phyloP scores from a whole-genome alignment of 306 rosid genomes.

The Prunus mume region DNA sequence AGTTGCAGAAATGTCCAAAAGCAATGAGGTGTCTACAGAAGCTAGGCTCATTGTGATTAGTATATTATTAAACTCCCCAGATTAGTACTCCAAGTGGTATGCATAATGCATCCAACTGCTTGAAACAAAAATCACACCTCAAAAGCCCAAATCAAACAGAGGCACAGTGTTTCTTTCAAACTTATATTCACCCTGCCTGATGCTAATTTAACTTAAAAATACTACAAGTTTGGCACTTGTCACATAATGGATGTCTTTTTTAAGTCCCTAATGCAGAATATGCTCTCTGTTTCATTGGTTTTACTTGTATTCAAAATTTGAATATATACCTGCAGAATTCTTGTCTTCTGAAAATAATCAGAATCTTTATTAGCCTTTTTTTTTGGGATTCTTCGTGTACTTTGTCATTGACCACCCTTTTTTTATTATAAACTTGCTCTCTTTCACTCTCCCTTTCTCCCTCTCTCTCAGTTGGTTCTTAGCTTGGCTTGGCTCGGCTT shows the following conservation, averaged over 20 bases:
- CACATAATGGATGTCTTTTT: slow-evolving; percentile 48
- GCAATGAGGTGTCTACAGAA: slow-evolving; percentile 34
- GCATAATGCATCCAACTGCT: slow-evolving; percentile 60
- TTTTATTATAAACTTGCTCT: neutral
- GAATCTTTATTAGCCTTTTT: slow-evolving; percentile 29
- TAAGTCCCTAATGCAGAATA: slow-evolving; percentile 26
- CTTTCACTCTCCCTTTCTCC: neutral
- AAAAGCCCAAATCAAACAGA: slow-evolving; percentile 60
- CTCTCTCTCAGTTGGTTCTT: neutral
- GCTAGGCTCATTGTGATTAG: slow-evolving; percentile 30
- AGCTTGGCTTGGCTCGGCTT: neutral
- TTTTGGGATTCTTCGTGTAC: slow-evolving; percentile 20
- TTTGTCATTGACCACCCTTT: neutral
- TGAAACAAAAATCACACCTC: slow-evolving; percentile 78
- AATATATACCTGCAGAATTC: slow-evolving; percentile 21
- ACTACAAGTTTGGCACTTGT: slow-evolving; percentile 39
- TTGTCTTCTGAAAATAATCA: slow-evolving; percentile 31
- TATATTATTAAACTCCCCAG: slow-evolving; percentile 16
- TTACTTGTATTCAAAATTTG: slow-evolving; percentile 3
- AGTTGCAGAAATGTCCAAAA: slow-evolving; percentile 56
- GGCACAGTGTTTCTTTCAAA: slow-evolving; percentile 44
- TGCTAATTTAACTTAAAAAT: neutral
- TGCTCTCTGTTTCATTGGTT: neutral
- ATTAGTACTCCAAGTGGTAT: slow-evolving; percentile 39
- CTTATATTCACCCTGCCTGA: slow-evolving; percentile 20